Percentiles rank a stretch among this genome's conserved stretches.
Conservation (phyloP, 2,329 filamentous ascomycete genomes). For the Verticillium isaacii region DNA sequence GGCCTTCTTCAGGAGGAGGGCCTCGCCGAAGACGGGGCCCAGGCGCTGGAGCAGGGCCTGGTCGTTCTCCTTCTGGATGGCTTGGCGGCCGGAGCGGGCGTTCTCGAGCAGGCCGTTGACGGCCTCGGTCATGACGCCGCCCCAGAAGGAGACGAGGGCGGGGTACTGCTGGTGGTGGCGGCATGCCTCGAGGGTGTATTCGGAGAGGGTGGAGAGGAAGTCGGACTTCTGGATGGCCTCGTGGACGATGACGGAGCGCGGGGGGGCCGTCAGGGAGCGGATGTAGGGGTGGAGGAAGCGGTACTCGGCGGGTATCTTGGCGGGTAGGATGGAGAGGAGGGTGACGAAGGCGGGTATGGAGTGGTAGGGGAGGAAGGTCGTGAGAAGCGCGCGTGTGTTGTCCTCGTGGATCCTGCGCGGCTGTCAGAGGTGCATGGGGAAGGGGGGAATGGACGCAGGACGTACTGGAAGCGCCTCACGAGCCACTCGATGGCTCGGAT, state of each 20-base stretch:
- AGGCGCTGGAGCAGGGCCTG: conserved; percentile 68
- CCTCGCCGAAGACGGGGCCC: conserved; percentile 69
- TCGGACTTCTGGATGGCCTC: conserved; percentile 73
- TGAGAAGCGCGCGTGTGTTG: conserved; percentile 72
- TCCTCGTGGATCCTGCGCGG: conserved; percentile 75
- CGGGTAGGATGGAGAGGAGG: conserved; percentile 79
- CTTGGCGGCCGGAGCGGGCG: conserved; percentile 68
- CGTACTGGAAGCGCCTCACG: conserved; percentile 79
- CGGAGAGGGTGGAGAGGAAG: conserved; percentile 73
- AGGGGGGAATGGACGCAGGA: neutral
- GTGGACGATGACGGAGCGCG: conserved; percentile 77
- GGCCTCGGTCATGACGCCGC: conserved; percentile 79
- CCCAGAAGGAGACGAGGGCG: conserved; percentile 84
- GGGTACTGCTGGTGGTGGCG: conserved; percentile 69
- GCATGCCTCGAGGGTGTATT: conserved; percentile 72
- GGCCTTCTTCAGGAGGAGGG: conserved; percentile 68
- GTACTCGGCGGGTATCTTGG: conserved; percentile 68
- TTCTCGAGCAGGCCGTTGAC: conserved; percentile 77
- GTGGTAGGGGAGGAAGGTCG: conserved; percentile 92
- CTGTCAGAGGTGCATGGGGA: conserved; percentile 3
- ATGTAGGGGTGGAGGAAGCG: conserved; percentile 86
- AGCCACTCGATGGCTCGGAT: conserved; percentile 95
- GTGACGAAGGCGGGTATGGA: conserved; percentile 79
- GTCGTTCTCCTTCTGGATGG: conserved; percentile 74
- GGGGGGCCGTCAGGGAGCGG: conserved; percentile 68